Evolutionary conservation across 805 yeast species (phyloP), one percentile per base, ranked within the genome.

Genomic region (Cyberlindnera meyerae): DNA sequence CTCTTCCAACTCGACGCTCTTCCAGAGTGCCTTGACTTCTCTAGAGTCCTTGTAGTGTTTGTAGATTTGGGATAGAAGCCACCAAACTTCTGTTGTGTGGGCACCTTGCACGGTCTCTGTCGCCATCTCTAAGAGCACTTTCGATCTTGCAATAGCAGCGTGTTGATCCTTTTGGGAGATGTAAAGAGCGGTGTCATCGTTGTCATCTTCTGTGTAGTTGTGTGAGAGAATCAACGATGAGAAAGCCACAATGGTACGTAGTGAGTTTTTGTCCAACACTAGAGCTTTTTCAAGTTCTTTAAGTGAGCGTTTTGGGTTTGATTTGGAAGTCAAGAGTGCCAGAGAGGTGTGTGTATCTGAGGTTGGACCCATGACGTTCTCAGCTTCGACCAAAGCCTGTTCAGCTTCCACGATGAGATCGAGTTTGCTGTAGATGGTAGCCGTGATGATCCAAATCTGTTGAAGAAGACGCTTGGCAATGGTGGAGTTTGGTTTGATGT

Each of bases 341-440:
- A 70, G 55, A 4, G 71, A 61, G 6, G 77, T 67, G 36, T 63
- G 71, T 0, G 82, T 74, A 34, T 65, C 67, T 20, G 66, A 60
- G 25, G 68, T 72, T 11, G 74, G 69, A 24, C 64, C 63, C 34
- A 51, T 61, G 3, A 70, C 65, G 2, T 66, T 58, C 39, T 73
- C 80, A 1, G 94, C 86, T 57, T 87, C 96, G 7, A 71, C 68
- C 5, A 87, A 69, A 31, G 95, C 81, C 40, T 73, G 77, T 48
- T 77, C 78, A 1, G 89, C 77, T 36, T 86, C 94, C 3, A 63
- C 68, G 1, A 62, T 44, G 27, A 73, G 57, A 1, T 73, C 78
- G 6, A 73, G 68, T 40, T 73, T 71, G 48, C 73, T 62, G 53
- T 85, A 87, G 18, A 86, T 61, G 25, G 71, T 69, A 1, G 87